phyloP scores from a whole-genome alignment of 2,329 filamentous ascomycete species.

The Cladosporium cucumerinum region DNA sequence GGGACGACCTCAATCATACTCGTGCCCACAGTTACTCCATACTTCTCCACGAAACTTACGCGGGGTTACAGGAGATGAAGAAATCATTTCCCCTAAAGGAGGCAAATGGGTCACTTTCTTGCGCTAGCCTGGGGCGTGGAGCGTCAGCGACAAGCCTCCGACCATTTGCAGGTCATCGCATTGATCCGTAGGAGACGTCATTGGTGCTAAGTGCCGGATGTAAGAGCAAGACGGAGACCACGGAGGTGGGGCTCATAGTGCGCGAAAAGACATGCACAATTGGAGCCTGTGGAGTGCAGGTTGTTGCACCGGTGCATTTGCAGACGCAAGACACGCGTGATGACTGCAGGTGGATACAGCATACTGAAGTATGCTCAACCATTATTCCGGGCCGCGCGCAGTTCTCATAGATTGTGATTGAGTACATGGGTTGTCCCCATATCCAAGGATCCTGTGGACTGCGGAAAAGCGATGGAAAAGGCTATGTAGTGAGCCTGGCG shows the following conservation, averaged over 20 bases:
- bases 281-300: neutral
- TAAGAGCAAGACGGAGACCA: neutral
- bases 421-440: neutral
- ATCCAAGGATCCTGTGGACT: neutral
- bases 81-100: neutral
- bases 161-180: neutral
- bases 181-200: neutral
- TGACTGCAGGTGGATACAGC: neutral
- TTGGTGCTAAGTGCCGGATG: neutral
- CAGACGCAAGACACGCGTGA: neutral
- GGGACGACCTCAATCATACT: neutral
- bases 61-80: neutral
- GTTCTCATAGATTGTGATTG: neutral
- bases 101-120: neutral
- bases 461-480: neutral
- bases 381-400: neutral
- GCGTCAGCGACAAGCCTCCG: neutral
- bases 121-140: neutral
- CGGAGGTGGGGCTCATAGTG: neutral
- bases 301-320: neutral
- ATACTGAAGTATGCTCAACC: neutral
- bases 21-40: slow-evolving; percentile 3
- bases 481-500: neutral
- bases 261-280: neutral
- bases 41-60: neutral